Percentiles rank a stretch among this genome's conserved stretches.
phyloP scores from a whole-genome alignment of 2,329 filamentous ascomycete species.

The Ceratocystis albifundus region DNA sequence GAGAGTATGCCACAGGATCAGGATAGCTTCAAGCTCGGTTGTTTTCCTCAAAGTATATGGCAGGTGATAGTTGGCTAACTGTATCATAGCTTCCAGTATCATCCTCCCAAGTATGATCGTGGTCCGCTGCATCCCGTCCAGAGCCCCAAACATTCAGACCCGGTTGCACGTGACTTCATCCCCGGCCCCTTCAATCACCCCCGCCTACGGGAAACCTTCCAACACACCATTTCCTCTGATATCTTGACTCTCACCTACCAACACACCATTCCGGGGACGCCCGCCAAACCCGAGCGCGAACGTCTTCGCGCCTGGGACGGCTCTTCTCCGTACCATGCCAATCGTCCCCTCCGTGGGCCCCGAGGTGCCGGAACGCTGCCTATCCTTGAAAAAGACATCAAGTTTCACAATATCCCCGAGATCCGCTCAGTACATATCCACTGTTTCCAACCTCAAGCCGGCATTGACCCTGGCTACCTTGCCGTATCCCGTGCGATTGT shows the following conservation, averaged over 20 bases:
- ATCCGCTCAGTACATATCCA: conserved; percentile 73
- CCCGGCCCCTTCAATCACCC: conserved; percentile 85
- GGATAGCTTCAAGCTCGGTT: background rate
- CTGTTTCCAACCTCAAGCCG: conserved; percentile 57
- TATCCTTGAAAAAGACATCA: conserved; percentile 60
- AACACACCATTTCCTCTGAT: conserved; percentile 75
- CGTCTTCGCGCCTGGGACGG: conserved; percentile 78
- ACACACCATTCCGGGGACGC: conserved; percentile 69
- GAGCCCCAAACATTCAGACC: conserved; percentile 75
- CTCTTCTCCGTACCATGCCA: conserved; percentile 87
- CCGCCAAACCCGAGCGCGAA: conserved; percentile 42
- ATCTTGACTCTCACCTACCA: conserved; percentile 80
- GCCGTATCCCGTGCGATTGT: conserved; percentile 74
- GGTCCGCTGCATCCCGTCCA: conserved; percentile 89
- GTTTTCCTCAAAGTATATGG: background rate
- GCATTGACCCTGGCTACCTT: conserved; percentile 60
- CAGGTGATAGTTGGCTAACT: background rate
- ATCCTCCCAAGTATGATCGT: conserved; percentile 86
- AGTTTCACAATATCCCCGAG: conserved; percentile 74
- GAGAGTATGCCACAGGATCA: background rate
- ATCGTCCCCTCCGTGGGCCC: conserved; percentile 72
- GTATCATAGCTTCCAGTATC: conserved; percentile 71
- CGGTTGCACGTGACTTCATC: conserved; percentile 73
- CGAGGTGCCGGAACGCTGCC: conserved; percentile 60
- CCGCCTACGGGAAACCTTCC: conserved; percentile 79